Conservation (phyloP, 768 basidiomycete genomes). For the Auriscalpium orientale region DNA sequence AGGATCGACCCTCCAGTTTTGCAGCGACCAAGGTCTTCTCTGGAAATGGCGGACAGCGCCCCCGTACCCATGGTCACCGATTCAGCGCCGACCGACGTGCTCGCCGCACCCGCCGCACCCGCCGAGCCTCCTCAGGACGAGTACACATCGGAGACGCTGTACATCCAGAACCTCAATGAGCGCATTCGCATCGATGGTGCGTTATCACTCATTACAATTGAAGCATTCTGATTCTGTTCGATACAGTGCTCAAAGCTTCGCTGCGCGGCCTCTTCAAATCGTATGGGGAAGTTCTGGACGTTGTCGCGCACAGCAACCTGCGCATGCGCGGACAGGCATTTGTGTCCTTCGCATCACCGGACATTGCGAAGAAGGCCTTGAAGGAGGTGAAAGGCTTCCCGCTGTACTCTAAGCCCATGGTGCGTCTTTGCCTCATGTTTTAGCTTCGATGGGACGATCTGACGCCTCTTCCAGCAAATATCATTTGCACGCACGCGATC, state of each 20-base stretch:
- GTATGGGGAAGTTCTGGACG: slow-evolving; percentile 89
- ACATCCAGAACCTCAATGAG: slow-evolving; percentile 95
- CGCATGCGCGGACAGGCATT: slow-evolving; percentile 99
- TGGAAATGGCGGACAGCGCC: slow-evolving; percentile 8
- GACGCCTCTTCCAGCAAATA: slow-evolving; percentile 62
- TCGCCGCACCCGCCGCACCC: slow-evolving; percentile 11
- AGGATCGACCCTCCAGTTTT: no score
- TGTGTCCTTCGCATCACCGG: slow-evolving; percentile 79
- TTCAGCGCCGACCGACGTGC: slow-evolving; percentile 2
- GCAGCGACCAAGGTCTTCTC: no score
- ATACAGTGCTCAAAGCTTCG: slow-evolving; percentile 78
- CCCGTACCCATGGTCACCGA: background rate
- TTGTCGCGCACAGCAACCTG: slow-evolving; percentile 91
- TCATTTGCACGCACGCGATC: slow-evolving; percentile 85
- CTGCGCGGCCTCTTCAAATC: slow-evolving; percentile 84
- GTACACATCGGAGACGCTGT: slow-evolving; percentile 73
- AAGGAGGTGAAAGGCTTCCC: slow-evolving; percentile 94
- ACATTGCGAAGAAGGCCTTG: slow-evolving; percentile 80
- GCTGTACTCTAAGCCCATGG: slow-evolving; percentile 95
- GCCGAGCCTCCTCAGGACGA: slow-evolving; percentile 31
- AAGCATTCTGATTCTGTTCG: slow-evolving; percentile 5
- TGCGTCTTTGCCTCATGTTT: slow-evolving; percentile 26
- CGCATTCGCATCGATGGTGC: slow-evolving; percentile 77
- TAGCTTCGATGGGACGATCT: background rate
- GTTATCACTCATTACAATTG: slow-evolving; percentile 3